These are phyloP conservation scores for Saxophila tyrrhenica DNA, from an alignment of 495 filamentous ascomycete genomes.

Conservation along the genomic window DNA sequence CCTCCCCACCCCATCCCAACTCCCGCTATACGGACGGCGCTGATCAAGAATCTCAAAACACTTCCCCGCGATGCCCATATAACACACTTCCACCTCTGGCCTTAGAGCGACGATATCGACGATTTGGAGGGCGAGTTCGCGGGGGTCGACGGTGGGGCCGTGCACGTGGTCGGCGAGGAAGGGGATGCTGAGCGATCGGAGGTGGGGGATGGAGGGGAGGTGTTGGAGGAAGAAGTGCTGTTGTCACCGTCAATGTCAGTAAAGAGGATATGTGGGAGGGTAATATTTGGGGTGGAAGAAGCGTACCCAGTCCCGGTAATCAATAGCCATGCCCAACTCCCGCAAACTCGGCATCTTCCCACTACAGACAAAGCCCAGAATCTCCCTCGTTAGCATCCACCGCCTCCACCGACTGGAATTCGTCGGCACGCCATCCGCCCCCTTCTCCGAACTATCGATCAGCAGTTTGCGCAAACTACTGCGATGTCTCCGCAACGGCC, in stretches of 20 bases:
- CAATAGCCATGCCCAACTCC: conserved; percentile 66
- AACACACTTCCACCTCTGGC: conserved; percentile 74
- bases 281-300: not conserved
- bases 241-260: conserved; percentile 32
- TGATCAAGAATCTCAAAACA: conserved; percentile 84
- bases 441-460: conserved; percentile 55
- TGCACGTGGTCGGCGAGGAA: conserved; percentile 57
- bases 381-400: conserved; percentile 69
- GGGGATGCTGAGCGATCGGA: conserved; percentile 70
- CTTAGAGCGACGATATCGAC: conserved; percentile 76
- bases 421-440: conserved; percentile 26
- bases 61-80: conserved; percentile 68
- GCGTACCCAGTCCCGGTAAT: conserved; percentile 80
- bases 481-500: conserved; percentile 61
- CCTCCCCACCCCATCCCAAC: conserved; percentile 17
- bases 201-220: conserved; percentile 61
- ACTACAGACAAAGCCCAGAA: conserved; percentile 68
- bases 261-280: conserved; percentile 7
- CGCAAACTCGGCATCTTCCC: conserved; percentile 66
- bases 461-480: conserved; percentile 65
- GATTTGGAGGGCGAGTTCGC: conserved; percentile 73
- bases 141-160: conserved; percentile 39
- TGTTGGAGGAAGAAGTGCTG: conserved; percentile 83
- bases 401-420: conserved; percentile 46
- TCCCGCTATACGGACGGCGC: conserved; percentile 28